phyloP scores from a whole-genome alignment of 2,329 filamentous ascomycete genomes.

The Fusarium equiseti region DNA sequence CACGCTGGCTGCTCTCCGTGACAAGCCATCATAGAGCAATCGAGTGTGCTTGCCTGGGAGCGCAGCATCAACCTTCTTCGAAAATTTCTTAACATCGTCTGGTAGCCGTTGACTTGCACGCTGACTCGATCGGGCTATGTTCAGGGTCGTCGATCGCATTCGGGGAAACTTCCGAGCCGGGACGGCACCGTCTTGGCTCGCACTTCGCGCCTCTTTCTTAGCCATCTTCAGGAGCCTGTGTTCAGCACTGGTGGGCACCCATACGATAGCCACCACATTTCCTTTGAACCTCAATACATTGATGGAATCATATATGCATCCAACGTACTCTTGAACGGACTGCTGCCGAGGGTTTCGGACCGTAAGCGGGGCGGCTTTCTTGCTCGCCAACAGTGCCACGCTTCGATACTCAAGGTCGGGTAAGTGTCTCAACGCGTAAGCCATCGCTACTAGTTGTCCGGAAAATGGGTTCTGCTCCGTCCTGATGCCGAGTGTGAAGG shows the following conservation, averaged over 20 bases:
- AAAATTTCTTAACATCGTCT: background rate
- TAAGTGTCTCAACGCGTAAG: no score
- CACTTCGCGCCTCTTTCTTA: background rate
- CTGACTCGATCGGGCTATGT: background rate
- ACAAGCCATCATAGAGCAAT: background rate
- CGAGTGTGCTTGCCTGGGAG: background rate
- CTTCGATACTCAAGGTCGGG: background rate
- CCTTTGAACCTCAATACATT: background rate
- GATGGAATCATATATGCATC: background rate
- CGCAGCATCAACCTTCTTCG: background rate
- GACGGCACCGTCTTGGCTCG: background rate
- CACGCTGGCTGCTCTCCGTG: constrained; percentile 2
- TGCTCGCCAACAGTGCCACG: background rate
- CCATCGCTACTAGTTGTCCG: no score
- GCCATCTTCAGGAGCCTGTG: background rate
- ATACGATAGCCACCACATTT: background rate
- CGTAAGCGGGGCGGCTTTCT: background rate
- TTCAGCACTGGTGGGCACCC: background rate
- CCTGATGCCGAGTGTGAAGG: background rate
- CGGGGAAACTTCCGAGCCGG: background rate
- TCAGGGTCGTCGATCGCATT: background rate
- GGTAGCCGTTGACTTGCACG: background rate
- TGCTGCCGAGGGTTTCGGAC: background rate
- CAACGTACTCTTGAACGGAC: background rate
- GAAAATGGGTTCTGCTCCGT: background rate